phyloP scores from a whole-genome alignment of 345 rosid species.

The Melaleuca alternifolia region DNA sequence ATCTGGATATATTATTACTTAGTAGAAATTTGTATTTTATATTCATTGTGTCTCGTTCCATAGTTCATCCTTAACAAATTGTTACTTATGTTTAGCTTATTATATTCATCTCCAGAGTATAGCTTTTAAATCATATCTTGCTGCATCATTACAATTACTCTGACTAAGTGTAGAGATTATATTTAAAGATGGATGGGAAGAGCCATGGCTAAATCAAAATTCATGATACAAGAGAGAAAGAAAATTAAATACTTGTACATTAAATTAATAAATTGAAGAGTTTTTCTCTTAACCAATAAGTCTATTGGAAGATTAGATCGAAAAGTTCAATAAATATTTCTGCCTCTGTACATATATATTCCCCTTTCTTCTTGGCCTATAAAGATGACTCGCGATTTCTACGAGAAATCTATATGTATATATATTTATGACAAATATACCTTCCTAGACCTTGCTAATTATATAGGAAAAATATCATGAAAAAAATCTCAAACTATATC shows the following conservation, averaged over 20 bases:
- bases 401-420: too few relatives aligned
- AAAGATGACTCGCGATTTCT: too few relatives aligned
- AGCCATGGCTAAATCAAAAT: background rate
- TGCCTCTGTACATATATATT: too few relatives aligned
- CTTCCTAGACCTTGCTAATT: too few relatives aligned
- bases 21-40: background rate
- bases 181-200: background rate
- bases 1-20: background rate
- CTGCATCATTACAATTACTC: background rate
- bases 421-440: too few relatives aligned
- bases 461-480: too few relatives aligned
- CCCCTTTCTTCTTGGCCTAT: too few relatives aligned
- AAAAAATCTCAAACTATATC: too few relatives aligned
- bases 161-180: background rate
- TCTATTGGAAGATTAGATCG: too few relatives aligned
- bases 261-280: rapidly evolving
- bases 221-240: background rate
- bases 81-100: background rate
- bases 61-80: background rate
- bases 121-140: background rate
- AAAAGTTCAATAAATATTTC: too few relatives aligned
- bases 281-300: background rate
- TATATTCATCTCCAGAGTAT: background rate
- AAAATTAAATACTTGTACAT: too few relatives aligned
- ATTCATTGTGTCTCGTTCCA: background rate